Evolutionary conservation across 208 protist species (phyloP), one percentile per base, ranked within the genome.

Genomic region (Angomonas deanei): DNA sequence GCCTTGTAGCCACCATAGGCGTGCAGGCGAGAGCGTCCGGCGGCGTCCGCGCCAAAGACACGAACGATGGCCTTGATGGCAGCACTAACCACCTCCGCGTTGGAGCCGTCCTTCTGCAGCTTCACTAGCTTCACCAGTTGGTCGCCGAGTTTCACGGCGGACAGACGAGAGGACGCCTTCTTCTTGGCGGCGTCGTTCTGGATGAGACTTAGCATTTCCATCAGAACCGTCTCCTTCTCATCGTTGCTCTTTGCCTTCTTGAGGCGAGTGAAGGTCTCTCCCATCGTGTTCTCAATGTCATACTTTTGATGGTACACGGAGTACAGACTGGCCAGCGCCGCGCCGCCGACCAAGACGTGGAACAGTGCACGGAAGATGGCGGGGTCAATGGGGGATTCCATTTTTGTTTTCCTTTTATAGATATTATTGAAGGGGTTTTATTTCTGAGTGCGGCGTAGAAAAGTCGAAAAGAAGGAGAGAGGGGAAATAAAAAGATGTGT

Each of bases 331-430:
- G 72, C 77, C 19, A 63, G 59, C 19, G 78, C 68, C 30, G 88
- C 70, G 10, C 64, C 63, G 57, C 78, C 84, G 50, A 91, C 34
- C 13, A 70, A 60, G n/a, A 72, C 68, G 57, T 87, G 76, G 64
- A 88, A 89, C 50, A 94, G 70, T 53, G 76, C 72, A 68, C 80
- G 72, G 72, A 72, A 88, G 31, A 94, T 68, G 5, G 55, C 72
- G 19, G 84, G 88, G 68, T 90, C 88, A 50, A 94, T 90, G 0
- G 88, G 88, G 10, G 88, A 94, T 68, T 94, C 84, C 88, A 94
- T 94, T 3, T 4, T 69, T 19, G 27, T 58, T 11, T 59, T 33
- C 26, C 28, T 4, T 13, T 33, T 55, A 55, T n/a, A 55, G 3
- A 3, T 3, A 32, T 32, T 55, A 32, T 30, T 52, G n/a, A 39